Evolutionary conservation across 2,329 filamentous ascomycete species (phyloP).

Genomic region (Paecilomyces sp.): DNA sequence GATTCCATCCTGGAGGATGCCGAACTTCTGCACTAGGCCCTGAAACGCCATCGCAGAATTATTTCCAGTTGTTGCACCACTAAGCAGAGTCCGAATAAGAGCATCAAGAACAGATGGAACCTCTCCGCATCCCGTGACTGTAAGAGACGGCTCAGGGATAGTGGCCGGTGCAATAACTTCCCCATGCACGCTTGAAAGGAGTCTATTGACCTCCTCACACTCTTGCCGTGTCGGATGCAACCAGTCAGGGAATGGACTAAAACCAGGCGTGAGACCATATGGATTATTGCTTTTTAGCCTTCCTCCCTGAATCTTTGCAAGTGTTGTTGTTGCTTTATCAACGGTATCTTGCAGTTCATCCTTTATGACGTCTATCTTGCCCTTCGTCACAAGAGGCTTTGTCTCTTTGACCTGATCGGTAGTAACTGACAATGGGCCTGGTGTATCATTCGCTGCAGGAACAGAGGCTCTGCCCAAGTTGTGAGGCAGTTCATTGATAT

Average conservation of each 20-base stretch:
- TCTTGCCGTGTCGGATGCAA: constrained; percentile 58
- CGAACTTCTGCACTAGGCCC: constrained; percentile 58
- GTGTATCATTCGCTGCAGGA: not conserved
- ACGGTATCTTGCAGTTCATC: constrained; percentile 10
- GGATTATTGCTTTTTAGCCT: constrained; percentile 26
- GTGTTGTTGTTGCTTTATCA: constrained; percentile 10
- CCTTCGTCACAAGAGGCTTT: constrained; percentile 5
- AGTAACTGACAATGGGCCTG: not conserved
- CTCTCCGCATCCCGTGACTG: constrained; percentile 63
- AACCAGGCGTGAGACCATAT: constrained; percentile 50
- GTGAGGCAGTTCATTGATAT: constrained; percentile 47
- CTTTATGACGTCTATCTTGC: constrained; percentile 4
- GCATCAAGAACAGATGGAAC: constrained; percentile 60
- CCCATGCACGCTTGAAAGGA: constrained; percentile 62
- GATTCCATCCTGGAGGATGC: constrained; percentile 54
- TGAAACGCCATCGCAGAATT: constrained; percentile 62
- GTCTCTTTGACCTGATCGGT: constrained; percentile 2
- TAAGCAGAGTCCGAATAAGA: constrained; percentile 55
- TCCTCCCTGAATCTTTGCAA: constrained; percentile 5
- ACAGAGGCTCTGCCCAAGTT: constrained; percentile 40
- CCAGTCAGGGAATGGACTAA: constrained; percentile 60
- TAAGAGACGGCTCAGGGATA: constrained; percentile 62
- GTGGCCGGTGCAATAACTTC: constrained; percentile 56
- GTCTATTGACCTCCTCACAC: constrained; percentile 60
- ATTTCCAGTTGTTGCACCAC: constrained; percentile 51